Percentiles rank a stretch among this genome's conserved stretches.
These are phyloP conservation scores for Avena insularis DNA, from an alignment of 176 grass and related monocot species.

Conservation along the genomic window DNA sequence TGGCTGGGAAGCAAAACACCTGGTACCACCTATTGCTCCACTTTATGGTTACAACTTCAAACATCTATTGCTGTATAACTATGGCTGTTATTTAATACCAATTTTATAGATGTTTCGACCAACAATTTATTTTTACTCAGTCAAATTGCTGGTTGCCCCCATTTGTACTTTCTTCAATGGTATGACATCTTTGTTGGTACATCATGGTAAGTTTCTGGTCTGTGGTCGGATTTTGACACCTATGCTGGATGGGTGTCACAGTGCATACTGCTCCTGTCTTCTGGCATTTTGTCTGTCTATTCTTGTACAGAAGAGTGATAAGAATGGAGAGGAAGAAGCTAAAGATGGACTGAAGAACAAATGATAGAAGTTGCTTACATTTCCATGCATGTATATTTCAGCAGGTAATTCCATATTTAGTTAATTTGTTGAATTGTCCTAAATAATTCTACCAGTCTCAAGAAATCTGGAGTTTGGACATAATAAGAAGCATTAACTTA, in stretches of 20 bases:
- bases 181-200: constrained; percentile 6
- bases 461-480: not conserved
- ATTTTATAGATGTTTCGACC: constrained; percentile 6
- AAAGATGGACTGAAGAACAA: constrained; percentile 9
- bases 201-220: not conserved
- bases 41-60: not conserved
- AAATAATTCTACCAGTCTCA: not conserved
- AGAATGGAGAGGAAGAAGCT: not conserved
- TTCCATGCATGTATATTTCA: not conserved
- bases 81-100: not conserved
- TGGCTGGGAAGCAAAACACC: constrained; percentile 6
- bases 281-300: not conserved
- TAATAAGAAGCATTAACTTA: constrained; percentile 18
- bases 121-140: not conserved
- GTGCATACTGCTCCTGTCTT: not conserved
- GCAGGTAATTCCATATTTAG: constrained; percentile 7
- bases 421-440: not conserved
- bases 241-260: not conserved
- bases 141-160: not conserved
- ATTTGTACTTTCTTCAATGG: constrained; percentile 13
- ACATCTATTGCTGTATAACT: not conserved
- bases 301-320: constrained; percentile 25
- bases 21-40: not conserved
- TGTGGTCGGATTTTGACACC: not conserved
- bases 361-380: not conserved